phyloP scores from a whole-genome alignment of 768 basidiomycete species.

The Suillus weaverae region DNA sequence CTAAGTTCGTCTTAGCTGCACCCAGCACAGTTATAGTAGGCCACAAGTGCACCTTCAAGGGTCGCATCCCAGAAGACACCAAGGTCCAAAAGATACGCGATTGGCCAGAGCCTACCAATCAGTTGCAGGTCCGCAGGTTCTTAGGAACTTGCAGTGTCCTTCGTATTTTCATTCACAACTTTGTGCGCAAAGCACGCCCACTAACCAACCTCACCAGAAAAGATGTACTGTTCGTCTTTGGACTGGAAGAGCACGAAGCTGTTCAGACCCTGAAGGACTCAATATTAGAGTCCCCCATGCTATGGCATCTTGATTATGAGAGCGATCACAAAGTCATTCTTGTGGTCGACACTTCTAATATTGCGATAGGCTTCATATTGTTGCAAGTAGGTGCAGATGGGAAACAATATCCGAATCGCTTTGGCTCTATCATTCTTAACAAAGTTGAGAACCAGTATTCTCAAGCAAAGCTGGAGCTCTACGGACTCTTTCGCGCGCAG shows the following conservation, averaged over 20 bases:
- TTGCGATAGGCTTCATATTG: constrained; percentile 37
- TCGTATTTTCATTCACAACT: too few relatives aligned
- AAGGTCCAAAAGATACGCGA: too few relatives aligned
- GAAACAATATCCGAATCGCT: constrained; percentile 28
- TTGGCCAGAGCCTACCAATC: too few relatives aligned
- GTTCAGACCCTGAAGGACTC: constrained; percentile 24
- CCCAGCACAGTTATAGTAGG: too few relatives aligned
- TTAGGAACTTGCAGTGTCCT: too few relatives aligned
- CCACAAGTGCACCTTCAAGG: too few relatives aligned
- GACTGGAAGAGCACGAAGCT: constrained; percentile 8
- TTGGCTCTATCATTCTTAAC: constrained; percentile 41
- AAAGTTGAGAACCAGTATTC: constrained; percentile 15
- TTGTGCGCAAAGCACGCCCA: too few relatives aligned
- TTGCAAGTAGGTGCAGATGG: constrained; percentile 21
- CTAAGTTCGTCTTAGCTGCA: too few relatives aligned
- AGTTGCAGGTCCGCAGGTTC: too few relatives aligned
- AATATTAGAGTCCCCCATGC: constrained; percentile 3
- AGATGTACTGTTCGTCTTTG: constrained; percentile 23
- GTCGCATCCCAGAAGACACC: too few relatives aligned
- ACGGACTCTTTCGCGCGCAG: constrained; percentile 21
- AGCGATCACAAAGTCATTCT: constrained; percentile 15
- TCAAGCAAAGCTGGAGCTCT: constrained; percentile 30
- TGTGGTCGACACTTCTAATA: constrained; percentile 27
- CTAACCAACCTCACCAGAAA: constrained; percentile 30
- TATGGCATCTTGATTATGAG: constrained; percentile 13